Evolutionary conservation across 192 early-diverging fungal genomes (phyloP), one percentile per base, ranked within the genome.

Genomic region (Coemansia sp.): DNA sequence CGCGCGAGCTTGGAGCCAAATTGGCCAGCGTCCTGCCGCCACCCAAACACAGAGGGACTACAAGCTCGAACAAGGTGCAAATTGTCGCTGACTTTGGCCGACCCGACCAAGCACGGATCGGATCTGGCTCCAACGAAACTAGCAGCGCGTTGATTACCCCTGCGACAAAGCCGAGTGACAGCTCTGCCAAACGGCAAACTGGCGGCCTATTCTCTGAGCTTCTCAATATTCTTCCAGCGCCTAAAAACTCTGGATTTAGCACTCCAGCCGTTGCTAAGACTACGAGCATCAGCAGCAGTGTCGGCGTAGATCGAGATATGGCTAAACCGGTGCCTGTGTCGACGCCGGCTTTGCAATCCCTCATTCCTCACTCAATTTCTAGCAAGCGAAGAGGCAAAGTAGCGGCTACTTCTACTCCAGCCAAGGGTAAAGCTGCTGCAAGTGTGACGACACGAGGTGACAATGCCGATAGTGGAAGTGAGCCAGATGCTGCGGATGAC

Each of bases 311-410:
- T 58, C 29, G 31, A 58, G 55, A 15, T 17, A 15, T 10, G 13
- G 29, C 55, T 31, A 58, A 31, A 15, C 55, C 27, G 27, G 55
- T 7, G 15, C 34, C 34, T 24, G 32, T 11, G 39, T n/a, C 40
- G 12, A 65, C 20, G 12, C 44, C 13, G 32, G 9, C 38, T 11
- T 60, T 44, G 17, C 67, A 51, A 45, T 32, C 71, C 1, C 45
- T 82, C 20, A 41, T 82, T 38, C 80, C 80, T 0, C 80, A 82
- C 56, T 74, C 80, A 32, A 59, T 82, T 44, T 59, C 80, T 3
- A 75, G 51, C 61, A 71, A 60, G 61, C 79, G 62, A 13, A 69
- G 64, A 48, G 51, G 36, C 36, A 67, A 58, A 24, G 7, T 7
- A 17, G 20, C 65, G 8, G 65, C 53, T 5, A 42, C 41, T 8